phyloP scores from a whole-genome alignment of 345 rosid species.

The Gossypium herbaceum region DNA sequence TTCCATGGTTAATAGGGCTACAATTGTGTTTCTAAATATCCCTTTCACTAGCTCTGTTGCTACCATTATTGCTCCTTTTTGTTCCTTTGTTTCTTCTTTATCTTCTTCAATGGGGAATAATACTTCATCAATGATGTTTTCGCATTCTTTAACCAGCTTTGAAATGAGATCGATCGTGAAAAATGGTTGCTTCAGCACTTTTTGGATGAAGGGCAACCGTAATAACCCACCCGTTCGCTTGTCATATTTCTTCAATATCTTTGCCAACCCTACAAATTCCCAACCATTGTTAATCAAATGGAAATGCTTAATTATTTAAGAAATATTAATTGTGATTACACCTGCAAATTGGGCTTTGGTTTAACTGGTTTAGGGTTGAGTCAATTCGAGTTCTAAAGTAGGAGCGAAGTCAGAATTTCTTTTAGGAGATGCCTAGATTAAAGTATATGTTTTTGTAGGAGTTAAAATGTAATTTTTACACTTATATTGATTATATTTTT shows the following conservation, averaged over 20 bases:
- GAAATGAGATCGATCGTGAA: slow-evolving; percentile 73
- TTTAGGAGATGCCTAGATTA: no score
- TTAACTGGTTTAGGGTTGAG: no score
- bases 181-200: slow-evolving; percentile 64
- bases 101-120: slow-evolving; percentile 39
- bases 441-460: no score
- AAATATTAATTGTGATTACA: no score
- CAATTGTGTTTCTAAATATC: slow-evolving; percentile 68
- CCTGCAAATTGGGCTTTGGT: no score
- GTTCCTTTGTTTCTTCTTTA: slow-evolving; percentile 20
- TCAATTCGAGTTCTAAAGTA: no score
- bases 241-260: slow-evolving; percentile 90
- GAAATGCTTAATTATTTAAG: no score
- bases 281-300: no score
- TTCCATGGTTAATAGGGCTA: slow-evolving; percentile 64
- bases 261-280: slow-evolving; percentile 49
- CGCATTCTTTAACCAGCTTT: slow-evolving; percentile 71
- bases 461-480: no score
- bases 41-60: slow-evolving; percentile 38
- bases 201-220: slow-evolving; percentile 62
- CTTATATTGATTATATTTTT: no score
- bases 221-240: slow-evolving; percentile 59
- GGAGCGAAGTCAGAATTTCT: no score
- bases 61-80: slow-evolving; percentile 26
- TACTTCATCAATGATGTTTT: slow-evolving; percentile 42